These are phyloP conservation scores for Hygrophoropsis aurantiaca DNA, from an alignment of 768 basidiomycete genomes.

Conservation along the genomic window DNA sequence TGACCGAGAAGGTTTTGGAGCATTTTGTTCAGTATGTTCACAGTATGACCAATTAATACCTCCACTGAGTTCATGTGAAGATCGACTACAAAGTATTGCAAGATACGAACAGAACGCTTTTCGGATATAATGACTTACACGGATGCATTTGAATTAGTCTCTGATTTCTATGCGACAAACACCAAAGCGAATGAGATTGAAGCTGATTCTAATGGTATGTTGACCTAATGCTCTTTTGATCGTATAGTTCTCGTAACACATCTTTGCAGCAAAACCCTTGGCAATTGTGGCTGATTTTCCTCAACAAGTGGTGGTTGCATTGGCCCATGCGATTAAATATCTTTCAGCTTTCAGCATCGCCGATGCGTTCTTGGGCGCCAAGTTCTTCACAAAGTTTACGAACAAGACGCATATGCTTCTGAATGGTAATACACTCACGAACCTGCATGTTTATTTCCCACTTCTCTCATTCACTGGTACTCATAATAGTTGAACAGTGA, in stretches of 20 bases:
- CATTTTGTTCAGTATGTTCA: slow-evolving; percentile 63
- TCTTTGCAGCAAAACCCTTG: slow-evolving; percentile 53
- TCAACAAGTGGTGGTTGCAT: slow-evolving; percentile 63
- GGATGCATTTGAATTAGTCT: slow-evolving; percentile 66
- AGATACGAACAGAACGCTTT: slow-evolving; percentile 65
- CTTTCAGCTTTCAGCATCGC: slow-evolving; percentile 75
- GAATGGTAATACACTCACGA: slow-evolving; percentile 82
- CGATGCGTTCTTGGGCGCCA: slow-evolving; percentile 72
- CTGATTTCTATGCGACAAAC: slow-evolving; percentile 64
- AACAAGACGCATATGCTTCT: slow-evolving; percentile 83
- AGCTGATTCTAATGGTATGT: not conserved
- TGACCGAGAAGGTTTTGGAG: slow-evolving; percentile 73
- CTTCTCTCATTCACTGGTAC: not conserved
- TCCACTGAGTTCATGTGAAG: slow-evolving; percentile 25
- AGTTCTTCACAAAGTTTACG: slow-evolving; percentile 78
- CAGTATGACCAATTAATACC: slow-evolving; percentile 2
- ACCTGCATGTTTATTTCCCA: slow-evolving; percentile 46
- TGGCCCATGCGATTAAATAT: slow-evolving; percentile 73
- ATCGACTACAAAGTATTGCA: slow-evolving; percentile 35
- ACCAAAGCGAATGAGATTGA: slow-evolving; percentile 28
- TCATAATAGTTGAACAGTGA: slow-evolving; percentile 53
- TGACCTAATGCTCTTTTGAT: not conserved
- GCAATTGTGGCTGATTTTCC: slow-evolving; percentile 67
- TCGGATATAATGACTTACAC: slow-evolving; percentile 54
- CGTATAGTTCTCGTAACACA: not conserved